Conservation (phyloP, 1,284 basidiomycete species). For the Fomitopsis pinicola region DNA sequence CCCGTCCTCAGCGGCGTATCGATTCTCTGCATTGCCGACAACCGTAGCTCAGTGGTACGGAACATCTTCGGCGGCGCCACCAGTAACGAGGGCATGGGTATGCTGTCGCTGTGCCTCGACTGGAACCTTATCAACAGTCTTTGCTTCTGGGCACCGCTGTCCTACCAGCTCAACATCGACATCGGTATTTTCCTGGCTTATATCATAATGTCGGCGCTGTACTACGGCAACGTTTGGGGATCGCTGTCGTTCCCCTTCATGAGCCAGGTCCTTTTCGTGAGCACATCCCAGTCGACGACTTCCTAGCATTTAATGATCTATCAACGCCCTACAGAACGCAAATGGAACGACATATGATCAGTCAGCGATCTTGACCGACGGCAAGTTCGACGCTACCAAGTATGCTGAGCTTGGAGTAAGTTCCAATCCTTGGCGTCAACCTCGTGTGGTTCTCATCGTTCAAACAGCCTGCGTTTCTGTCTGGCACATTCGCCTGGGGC, state of each 20-base stretch:
- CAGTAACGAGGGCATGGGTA: constrained; percentile 42
- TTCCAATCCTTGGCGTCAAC: neutral
- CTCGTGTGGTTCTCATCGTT: neutral
- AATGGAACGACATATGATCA: constrained; percentile 38
- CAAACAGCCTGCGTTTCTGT: constrained; percentile 26
- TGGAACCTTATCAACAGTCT: constrained; percentile 52
- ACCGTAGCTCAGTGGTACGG: constrained; percentile 49
- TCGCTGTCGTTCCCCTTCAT: constrained; percentile 39
- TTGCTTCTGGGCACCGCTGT: constrained; percentile 39
- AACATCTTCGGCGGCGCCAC: constrained; percentile 52
- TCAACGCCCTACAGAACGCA: constrained; percentile 9
- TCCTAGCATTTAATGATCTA: neutral
- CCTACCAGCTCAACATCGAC: constrained; percentile 27
- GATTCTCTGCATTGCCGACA: constrained; percentile 53
- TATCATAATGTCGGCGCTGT: constrained; percentile 16
- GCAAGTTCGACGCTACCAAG: constrained; percentile 24
- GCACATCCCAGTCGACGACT: neutral
- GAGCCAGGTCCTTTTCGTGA: constrained; percentile 34
- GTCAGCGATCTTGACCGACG: constrained; percentile 33
- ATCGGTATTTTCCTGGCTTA: constrained; percentile 27
- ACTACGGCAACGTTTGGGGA: constrained; percentile 30
- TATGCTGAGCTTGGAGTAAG: constrained; percentile 21
- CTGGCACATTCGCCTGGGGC: constrained; percentile 26
- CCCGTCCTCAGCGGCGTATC: constrained; percentile 49
- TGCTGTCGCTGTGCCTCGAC: constrained; percentile 50